Evolutionary conservation across 345 rosid genomes (phyloP), one percentile per base, ranked within the genome.

Genomic region (Eucalyptus tenuipes): DNA sequence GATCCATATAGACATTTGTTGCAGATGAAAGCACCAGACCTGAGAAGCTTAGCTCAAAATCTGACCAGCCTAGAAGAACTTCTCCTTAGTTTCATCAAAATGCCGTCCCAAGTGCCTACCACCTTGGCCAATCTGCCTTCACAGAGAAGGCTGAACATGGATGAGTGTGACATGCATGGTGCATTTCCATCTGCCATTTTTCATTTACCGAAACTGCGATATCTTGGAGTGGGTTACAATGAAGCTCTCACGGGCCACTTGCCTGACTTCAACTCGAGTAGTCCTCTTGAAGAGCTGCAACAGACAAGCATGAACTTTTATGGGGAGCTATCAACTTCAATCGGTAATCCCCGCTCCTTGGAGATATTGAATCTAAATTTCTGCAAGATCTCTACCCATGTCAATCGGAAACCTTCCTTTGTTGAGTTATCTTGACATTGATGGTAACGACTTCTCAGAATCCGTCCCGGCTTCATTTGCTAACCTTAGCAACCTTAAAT

Each of bases 401-500:
- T n/a, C n/a, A n/a, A n/a, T n/a, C n/a, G 44, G 71, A 64, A n/a
- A 31, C 79, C 79, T 66, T 66, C 79, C 79, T 31, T 90, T 88
- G 25, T 42, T 86, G 80, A 88, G n/a, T 13, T 6, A 52, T 59
- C 87, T 89, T n/a, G 88, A 7, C 75, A 66, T 91, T 49, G 0
- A 29, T 6, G 2, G 3, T 15, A 86, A 91, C 87, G 33, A 31
- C 1, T 88, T 89, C 50, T 50, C 68, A 31, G 92, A 91, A 22
- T n/a, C 15, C 29, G 13, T 91, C 20, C 91, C 92, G 15, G 13
- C 91, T 80, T 91, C 92, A 29, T 33, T 91, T 68, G 85, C 87
- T 64, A 55, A 49, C 4, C 27, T 79, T 87, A 68, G 87, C 87
- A 49, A 85, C 20, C 88, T 90, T 9, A 2, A 55, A 13, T 3